phyloP scores from a whole-genome alignment of 2,329 filamentous ascomycete species.

The Fusarium hostae region DNA sequence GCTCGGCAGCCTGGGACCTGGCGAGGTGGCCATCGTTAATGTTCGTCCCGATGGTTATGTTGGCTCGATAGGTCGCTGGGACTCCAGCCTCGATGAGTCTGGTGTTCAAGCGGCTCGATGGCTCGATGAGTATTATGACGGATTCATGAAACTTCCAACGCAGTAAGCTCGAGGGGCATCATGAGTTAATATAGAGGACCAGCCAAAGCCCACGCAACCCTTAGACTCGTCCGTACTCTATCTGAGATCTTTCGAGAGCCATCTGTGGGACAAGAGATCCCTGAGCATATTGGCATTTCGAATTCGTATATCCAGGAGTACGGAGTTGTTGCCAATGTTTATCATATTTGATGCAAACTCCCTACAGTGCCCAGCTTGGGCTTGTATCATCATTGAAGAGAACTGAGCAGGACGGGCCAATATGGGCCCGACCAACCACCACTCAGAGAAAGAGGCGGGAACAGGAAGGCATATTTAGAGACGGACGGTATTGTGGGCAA shows the following conservation, averaged over 20 bases:
- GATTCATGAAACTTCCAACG: slow-evolving; percentile 64
- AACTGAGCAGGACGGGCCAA: not conserved
- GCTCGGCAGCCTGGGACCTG: slow-evolving; percentile 67
- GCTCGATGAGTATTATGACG: slow-evolving; percentile 65
- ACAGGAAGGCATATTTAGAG: slow-evolving; percentile 14
- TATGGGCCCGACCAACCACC: slow-evolving; percentile 15
- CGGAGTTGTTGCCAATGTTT: slow-evolving; percentile 30
- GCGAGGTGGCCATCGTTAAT: slow-evolving; percentile 72
- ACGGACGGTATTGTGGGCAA: slow-evolving; percentile 13
- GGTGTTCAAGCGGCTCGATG: slow-evolving; percentile 64
- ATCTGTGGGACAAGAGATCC: slow-evolving; percentile 10
- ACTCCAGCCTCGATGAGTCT: slow-evolving; percentile 61
- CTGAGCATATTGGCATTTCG: slow-evolving; percentile 27
- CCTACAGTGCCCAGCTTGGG: slow-evolving; percentile 22
- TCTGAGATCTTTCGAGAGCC: slow-evolving; percentile 16
- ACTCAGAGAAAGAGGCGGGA: slow-evolving; percentile 22
- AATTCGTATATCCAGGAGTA: slow-evolving; percentile 40
- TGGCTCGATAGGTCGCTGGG: slow-evolving; percentile 69
- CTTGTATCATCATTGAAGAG: slow-evolving; percentile 18
- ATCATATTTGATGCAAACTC: slow-evolving; percentile 26
- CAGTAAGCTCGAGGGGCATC: slow-evolving; percentile 21
- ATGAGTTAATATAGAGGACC: slow-evolving; percentile 35
- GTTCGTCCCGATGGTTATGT: slow-evolving; percentile 81
- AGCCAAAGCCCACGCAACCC: slow-evolving; percentile 24
- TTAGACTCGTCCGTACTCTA: slow-evolving; percentile 1